These are phyloP conservation scores for Allantophomopsis cytisporea DNA, from an alignment of 2,329 filamentous ascomycete species.

Conservation along the genomic window DNA sequence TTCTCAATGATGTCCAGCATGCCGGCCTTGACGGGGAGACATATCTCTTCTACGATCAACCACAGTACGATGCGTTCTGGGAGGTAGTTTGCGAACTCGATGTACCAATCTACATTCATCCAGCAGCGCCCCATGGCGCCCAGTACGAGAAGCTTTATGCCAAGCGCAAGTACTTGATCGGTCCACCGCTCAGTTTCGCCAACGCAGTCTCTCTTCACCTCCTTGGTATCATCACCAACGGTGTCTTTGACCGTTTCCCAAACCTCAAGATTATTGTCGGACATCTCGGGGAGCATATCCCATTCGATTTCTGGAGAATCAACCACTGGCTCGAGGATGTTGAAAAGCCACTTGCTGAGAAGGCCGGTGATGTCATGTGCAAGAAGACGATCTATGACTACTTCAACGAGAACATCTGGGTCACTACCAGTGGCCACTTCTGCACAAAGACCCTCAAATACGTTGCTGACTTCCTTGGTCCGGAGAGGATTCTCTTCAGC, in stretches of 20 bases:
- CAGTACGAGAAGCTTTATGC: slow-evolving; percentile 44
- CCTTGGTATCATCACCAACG: slow-evolving; percentile 34
- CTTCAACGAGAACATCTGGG: slow-evolving; percentile 39
- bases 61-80: slow-evolving; percentile 51
- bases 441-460: slow-evolving; percentile 36
- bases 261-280: slow-evolving; percentile 31
- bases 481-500: slow-evolving; percentile 35
- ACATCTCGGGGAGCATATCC: slow-evolving; percentile 33
- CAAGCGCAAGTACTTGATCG: slow-evolving; percentile 43
- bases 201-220: slow-evolving; percentile 44
- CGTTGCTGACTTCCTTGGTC: slow-evolving; percentile 30
- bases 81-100: slow-evolving; percentile 40
- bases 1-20: slow-evolving; percentile 49
- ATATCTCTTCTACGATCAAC: slow-evolving; percentile 50
- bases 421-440: slow-evolving; percentile 43
- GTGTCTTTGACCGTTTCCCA: slow-evolving; percentile 33
- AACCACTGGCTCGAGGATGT: slow-evolving; percentile 42
- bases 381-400: slow-evolving; percentile 33
- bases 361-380: slow-evolving; percentile 11
- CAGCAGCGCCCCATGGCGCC: slow-evolving; percentile 36
- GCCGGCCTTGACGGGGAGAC: slow-evolving; percentile 42
- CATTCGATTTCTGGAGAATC: slow-evolving; percentile 34
- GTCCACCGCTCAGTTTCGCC: slow-evolving; percentile 43
- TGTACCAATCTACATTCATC: slow-evolving; percentile 52
- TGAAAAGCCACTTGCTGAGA: slow-evolving; percentile 24